phyloP scores from a whole-genome alignment of 2,329 filamentous ascomycete genomes.

The Neodidymelliopsis sp. region DNA sequence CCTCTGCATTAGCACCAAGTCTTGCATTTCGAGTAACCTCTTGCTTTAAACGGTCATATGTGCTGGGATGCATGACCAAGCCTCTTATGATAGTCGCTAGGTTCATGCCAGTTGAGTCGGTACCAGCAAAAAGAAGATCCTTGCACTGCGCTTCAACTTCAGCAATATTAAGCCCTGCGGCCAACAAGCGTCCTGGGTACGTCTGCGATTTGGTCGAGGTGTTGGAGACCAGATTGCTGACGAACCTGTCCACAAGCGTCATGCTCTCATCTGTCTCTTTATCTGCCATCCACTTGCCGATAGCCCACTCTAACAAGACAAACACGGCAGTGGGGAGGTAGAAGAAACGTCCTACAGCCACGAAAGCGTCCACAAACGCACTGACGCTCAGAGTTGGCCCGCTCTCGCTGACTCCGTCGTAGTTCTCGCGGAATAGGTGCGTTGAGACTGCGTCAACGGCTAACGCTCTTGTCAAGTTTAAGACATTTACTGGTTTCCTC shows the following conservation, averaged over 20 bases:
- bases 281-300: constrained; percentile 47
- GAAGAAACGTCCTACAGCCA: constrained; percentile 63
- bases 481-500: constrained; percentile 54
- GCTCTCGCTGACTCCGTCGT: constrained; percentile 56
- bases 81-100: constrained; percentile 33
- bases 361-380: constrained; percentile 63
- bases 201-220: constrained; percentile 47
- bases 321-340: constrained; percentile 58
- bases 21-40: constrained; percentile 29
- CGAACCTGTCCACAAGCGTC: constrained; percentile 54
- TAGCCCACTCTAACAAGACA: constrained; percentile 48
- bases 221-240: constrained; percentile 49
- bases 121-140: constrained; percentile 53
- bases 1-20: constrained; percentile 18
- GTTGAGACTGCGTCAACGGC: constrained; percentile 63
- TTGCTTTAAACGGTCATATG: constrained; percentile 27
- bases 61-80: constrained; percentile 27
- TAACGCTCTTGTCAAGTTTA: constrained; percentile 59
- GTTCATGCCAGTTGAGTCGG: constrained; percentile 41
- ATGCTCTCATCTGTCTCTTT: constrained; percentile 46
- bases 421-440: constrained; percentile 62
- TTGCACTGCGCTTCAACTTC: constrained; percentile 62
- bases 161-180: constrained; percentile 51
- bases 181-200: constrained; percentile 59
- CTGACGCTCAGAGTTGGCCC: constrained; percentile 48